Percentiles rank a stretch among this genome's conserved stretches.
Evolutionary conservation across 2,329 filamentous ascomycete genomes (phyloP).

Genomic region (Curvularia lunata): DNA sequence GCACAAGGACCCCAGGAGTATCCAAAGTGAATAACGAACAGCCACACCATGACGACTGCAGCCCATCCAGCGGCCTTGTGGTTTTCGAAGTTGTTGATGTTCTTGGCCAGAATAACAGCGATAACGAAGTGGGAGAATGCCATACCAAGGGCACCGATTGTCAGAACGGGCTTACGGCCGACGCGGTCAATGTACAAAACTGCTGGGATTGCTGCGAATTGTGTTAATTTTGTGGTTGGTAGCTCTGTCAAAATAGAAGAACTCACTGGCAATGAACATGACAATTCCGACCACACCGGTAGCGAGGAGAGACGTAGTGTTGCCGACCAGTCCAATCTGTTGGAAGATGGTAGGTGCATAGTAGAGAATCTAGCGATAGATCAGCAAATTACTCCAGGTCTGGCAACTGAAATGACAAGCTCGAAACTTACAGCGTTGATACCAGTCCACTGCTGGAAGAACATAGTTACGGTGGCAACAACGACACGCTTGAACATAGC

Average conservation of each 20-base stretch:
- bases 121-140: constrained; percentile 73
- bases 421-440: constrained; percentile 51
- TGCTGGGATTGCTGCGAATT: constrained; percentile 56
- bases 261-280: constrained; percentile 64
- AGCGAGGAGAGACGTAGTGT: constrained; percentile 64
- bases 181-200: constrained; percentile 70
- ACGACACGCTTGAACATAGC: constrained; percentile 72
- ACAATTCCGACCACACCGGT: constrained; percentile 75
- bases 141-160: constrained; percentile 73
- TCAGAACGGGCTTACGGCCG: constrained; percentile 68
- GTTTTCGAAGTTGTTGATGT: constrained; percentile 64
- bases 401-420: too few species aligned
- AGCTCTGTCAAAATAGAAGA: neutral
- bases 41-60: constrained; percentile 72
- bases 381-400: neutral
- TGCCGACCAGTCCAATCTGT: constrained; percentile 55
- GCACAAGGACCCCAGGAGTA: constrained; percentile 77
- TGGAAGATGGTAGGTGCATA: constrained; percentile 60
- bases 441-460: constrained; percentile 61
- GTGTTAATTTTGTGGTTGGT: neutral
- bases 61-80: constrained; percentile 69
- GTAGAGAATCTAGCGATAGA: constrained; percentile 52
- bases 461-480: constrained; percentile 62
- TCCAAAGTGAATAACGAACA: constrained; percentile 76
- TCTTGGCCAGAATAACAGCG: constrained; percentile 70